phyloP scores from a whole-genome alignment of 495 filamentous ascomycete species.

The Penicillium cinerascens region DNA sequence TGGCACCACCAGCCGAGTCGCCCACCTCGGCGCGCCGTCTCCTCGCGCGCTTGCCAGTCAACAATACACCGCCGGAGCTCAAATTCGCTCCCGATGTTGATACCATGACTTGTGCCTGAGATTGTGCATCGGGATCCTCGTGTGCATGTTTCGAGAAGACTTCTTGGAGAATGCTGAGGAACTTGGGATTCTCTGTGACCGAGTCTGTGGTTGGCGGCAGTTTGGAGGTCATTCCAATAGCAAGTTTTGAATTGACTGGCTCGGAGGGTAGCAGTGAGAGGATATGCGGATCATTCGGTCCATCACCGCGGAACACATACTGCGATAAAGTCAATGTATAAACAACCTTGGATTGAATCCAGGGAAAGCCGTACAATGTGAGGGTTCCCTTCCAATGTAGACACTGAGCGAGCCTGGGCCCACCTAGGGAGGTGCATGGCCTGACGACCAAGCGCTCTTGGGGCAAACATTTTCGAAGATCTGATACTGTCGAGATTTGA shows the following conservation, averaged over 20 bases:
- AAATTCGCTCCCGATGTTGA: conserved; percentile 71
- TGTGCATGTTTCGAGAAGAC: conserved; percentile 67
- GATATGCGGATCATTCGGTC: conserved; percentile 45
- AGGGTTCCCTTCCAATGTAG: conserved; percentile 53
- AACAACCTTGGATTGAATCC: not conserved
- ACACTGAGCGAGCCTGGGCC: conserved; percentile 38
- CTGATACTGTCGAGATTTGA: not conserved
- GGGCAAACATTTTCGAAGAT: conserved; percentile 27
- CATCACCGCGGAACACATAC: conserved; percentile 66
- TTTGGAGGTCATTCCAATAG: conserved; percentile 70
- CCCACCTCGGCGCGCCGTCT: conserved; percentile 41
- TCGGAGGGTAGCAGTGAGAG: conserved; percentile 72
- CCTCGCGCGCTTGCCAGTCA: conserved; percentile 41
- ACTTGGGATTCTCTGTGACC: conserved; percentile 72
- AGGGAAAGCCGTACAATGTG: conserved; percentile 45
- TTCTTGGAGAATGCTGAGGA: conserved; percentile 69
- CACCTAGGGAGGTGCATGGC: conserved; percentile 16
- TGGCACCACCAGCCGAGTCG: conserved; percentile 71
- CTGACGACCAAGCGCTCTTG: conserved; percentile 21
- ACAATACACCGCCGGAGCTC: conserved; percentile 61
- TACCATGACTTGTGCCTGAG: conserved; percentile 76
- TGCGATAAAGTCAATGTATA: conserved; percentile 34
- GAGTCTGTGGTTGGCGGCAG: conserved; percentile 75
- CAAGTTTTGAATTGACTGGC: conserved; percentile 63
- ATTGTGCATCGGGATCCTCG: conserved; percentile 66